phyloP scores from a whole-genome alignment of 2,329 filamentous ascomycete genomes.

The Juglanconis oblonga region DNA sequence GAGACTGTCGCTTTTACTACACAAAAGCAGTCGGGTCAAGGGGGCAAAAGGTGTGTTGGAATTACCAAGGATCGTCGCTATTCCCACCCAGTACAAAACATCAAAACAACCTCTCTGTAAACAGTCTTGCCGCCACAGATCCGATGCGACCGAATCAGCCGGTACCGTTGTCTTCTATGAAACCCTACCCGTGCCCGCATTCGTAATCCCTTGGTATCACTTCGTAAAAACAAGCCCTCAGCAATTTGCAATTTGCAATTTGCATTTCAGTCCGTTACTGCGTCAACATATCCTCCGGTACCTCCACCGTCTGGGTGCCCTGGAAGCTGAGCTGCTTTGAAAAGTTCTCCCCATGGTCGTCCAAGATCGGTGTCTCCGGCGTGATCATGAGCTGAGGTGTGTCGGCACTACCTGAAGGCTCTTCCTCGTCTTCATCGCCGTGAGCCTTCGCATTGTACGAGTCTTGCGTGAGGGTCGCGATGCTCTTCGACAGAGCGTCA shows the following conservation, averaged over 20 bases:
- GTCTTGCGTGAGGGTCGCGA: conserved; percentile 12
- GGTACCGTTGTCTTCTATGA: not conserved
- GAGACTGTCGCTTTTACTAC: not conserved
- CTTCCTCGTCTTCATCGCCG: conserved; percentile 24
- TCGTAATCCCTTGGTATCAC: not conserved
- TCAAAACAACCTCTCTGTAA: not conserved
- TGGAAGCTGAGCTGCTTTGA: conserved; percentile 44
- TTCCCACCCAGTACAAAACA: not conserved
- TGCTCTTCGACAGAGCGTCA: conserved; percentile 20
- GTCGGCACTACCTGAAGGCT: conserved; percentile 18
- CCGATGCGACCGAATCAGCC: not conserved
- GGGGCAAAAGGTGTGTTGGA: not conserved
- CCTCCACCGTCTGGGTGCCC: conserved; percentile 31
- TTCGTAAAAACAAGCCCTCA: conserved; percentile 12
- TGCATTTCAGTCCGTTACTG: conserved; percentile 24
- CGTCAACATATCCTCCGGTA: conserved; percentile 28
- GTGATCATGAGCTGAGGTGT: conserved; percentile 47
- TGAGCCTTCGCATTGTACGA: conserved; percentile 17
- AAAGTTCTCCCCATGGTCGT: conserved; percentile 32
- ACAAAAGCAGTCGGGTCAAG: not conserved
- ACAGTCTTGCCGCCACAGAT: not conserved
- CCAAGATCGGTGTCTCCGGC: conserved; percentile 43
- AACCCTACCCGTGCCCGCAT: too few relatives aligned
- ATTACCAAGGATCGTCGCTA: not conserved
- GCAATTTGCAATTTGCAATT: not conserved